phyloP scores from a whole-genome alignment of 345 rosid species.

The Dovyalis caffra region DNA sequence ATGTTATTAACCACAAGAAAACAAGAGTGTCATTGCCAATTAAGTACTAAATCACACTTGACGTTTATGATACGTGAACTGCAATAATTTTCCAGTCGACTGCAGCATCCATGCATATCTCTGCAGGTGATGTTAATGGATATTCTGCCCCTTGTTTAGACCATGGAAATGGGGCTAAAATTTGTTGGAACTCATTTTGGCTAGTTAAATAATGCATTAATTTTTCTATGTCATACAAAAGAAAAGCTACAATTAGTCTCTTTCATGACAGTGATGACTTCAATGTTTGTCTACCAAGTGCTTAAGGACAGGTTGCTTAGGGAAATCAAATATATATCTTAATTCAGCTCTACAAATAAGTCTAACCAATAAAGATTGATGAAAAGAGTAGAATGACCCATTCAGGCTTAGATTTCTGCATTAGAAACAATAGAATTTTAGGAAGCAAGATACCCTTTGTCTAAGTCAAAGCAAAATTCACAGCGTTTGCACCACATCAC shows the following conservation, averaged over 20 bases:
- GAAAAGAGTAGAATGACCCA: constrained; percentile 1
- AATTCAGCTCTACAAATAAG: background rate
- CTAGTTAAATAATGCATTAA: constrained; percentile 1
- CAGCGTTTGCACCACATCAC: background rate
- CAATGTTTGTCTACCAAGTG: constrained; percentile 4
- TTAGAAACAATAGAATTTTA: background rate
- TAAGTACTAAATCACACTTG: too few relatives aligned
- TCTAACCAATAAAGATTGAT: background rate
- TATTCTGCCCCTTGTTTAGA: too few relatives aligned
- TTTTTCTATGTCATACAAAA: background rate
- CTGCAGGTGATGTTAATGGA: too few relatives aligned
- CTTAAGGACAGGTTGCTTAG: background rate
- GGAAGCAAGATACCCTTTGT: constrained; percentile 11
- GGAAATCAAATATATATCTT: background rate
- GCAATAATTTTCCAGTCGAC: too few relatives aligned
- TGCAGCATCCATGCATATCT: too few relatives aligned
- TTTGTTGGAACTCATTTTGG: background rate
- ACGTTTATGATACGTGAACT: too few relatives aligned
- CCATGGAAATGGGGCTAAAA: too few relatives aligned
- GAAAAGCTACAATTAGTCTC: constrained; percentile 23
- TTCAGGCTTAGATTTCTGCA: constrained; percentile 4
- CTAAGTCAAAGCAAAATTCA: constrained; percentile 26
- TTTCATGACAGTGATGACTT: constrained; percentile 28
- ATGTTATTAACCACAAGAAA: too few relatives aligned
- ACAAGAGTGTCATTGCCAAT: too few relatives aligned